Evolutionary conservation across 116 monocot species (phyloP), one percentile per base, ranked within the genome.

Genomic region (Posidonia oceanica): DNA sequence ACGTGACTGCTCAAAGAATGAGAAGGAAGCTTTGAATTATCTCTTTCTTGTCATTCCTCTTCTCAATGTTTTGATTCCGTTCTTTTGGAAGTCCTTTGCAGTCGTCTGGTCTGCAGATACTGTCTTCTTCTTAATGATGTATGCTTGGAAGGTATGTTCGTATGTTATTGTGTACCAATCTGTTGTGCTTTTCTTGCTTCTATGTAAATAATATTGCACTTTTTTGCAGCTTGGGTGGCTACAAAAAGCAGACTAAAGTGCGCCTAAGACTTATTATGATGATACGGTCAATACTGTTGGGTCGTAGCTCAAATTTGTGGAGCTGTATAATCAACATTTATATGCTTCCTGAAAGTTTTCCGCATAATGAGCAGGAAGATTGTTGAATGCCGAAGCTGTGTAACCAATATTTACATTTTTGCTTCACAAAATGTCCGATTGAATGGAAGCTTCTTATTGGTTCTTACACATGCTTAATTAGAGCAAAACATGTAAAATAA

Each of bases 1-100:
- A 20, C 82, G 91, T 2, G 95, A 95, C 63, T 95, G 95, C 74
- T 91, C 95, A 3, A 95, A 85, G 66, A 88, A 86, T 39, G 95
- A 95, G 81, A 95, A 95, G 74, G 95, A 95, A 85, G 95, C 95
- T 80, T 76, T 95, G 63, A 96, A 91, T 72, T 91, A 96, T 68
- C 86, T 91, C 36, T 91, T 96, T 75, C 79, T 96, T 59, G 38
- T 96, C 7, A 61, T 96, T 41, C 96, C 96, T 44, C 67, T 91
- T 5, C 67, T 91, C 64, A 96, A 96, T 68, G 79, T 95, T 54
- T n/a, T 86, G 38, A 96, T 96, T 56, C 96, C 92, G 15, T 89
- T 96, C 72, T 83, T 91, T 57, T 69, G 63, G 76, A 96, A 96
- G 72, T 95, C 95, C 8, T 95, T 95, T 39, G 75, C 95, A 15